phyloP scores from a whole-genome alignment of 1,284 basidiomycete genomes.

The Cryptococcus sp. region DNA sequence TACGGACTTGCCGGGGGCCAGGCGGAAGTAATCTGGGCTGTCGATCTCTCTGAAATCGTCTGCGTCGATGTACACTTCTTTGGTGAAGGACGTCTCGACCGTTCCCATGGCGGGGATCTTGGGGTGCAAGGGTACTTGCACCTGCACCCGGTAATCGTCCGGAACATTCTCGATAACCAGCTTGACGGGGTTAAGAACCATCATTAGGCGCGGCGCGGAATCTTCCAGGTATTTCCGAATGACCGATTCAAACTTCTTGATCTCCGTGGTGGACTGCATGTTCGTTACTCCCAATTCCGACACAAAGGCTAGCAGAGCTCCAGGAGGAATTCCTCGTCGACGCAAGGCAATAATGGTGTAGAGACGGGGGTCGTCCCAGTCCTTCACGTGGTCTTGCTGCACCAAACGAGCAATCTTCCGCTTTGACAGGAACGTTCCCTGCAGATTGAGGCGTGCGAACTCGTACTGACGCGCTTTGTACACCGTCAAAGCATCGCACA shows the following conservation, averaged over 20 bases:
- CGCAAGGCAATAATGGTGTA: slow-evolving; percentile 96
- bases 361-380: slow-evolving; percentile 98
- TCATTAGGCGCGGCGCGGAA: slow-evolving; percentile 83
- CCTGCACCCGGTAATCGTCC: slow-evolving; percentile 77
- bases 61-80: slow-evolving; percentile 86
- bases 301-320: slow-evolving; percentile 91
- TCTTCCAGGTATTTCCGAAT: slow-evolving; percentile 89
- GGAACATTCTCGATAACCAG: slow-evolving; percentile 88
- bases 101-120: slow-evolving; percentile 87
- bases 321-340: slow-evolving; percentile 91
- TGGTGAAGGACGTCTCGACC: slow-evolving; percentile 82
- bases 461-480: slow-evolving; percentile 99
- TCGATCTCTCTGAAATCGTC: slow-evolving; percentile 93
- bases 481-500: slow-evolving; percentile 92
- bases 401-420: slow-evolving; percentile 93
- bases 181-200: slow-evolving; percentile 90
- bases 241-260: slow-evolving; percentile 84
- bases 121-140: slow-evolving; percentile 92
- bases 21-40: slow-evolving; percentile 94
- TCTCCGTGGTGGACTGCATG: slow-evolving; percentile 79
- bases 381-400: slow-evolving; percentile 76
- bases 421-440: slow-evolving; percentile 97
- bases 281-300: slow-evolving; percentile 91
- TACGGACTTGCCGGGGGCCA: slow-evolving; percentile 95
- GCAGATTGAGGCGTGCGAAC: slow-evolving; percentile 89